Evolutionary conservation across 2,329 filamentous ascomycete species (phyloP).

Genomic region (Cyphellophora europaea): DNA sequence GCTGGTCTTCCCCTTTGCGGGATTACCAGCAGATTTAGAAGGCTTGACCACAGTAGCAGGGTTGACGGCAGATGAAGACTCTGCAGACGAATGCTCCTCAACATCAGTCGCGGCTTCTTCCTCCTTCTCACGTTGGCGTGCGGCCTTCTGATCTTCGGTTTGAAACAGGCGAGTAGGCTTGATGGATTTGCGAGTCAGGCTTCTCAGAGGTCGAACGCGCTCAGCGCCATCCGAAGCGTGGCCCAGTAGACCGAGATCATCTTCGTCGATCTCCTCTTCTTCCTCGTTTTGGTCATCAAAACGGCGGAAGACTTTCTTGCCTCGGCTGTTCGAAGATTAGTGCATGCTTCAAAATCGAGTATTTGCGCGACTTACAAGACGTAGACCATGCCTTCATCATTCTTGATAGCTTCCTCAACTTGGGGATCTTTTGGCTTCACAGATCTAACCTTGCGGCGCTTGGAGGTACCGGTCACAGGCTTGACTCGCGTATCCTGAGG

Average conservation of each 20-base stretch:
- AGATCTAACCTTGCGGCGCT: conserved; percentile 26
- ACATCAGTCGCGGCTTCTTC: conserved; percentile 49
- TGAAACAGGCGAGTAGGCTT: conserved; percentile 54
- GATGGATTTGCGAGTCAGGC: conserved; percentile 48
- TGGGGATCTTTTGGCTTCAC: conserved; percentile 22
- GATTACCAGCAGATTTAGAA: not conserved
- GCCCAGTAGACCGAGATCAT: conserved; percentile 32
- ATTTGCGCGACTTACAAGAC: conserved; percentile 45
- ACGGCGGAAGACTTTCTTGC: conserved; percentile 51
- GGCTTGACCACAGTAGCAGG: not conserved
- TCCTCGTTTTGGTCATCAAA: conserved; percentile 36
- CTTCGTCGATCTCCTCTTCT: conserved; percentile 31
- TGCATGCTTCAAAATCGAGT: conserved; percentile 3
- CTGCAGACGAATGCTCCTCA: conserved; percentile 26
- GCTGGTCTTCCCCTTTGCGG: conserved; percentile 10
- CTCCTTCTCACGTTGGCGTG: conserved; percentile 32
- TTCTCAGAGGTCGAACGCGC: conserved; percentile 28
- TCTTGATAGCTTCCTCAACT: conserved; percentile 41
- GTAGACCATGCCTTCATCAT: conserved; percentile 51
- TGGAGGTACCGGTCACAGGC: conserved; percentile 23
- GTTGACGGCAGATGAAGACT: not conserved
- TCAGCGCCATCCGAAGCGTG: conserved; percentile 27
- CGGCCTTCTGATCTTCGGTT: conserved; percentile 31
- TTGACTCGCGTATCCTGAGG: conserved; percentile 14
- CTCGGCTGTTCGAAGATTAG: conserved; percentile 37